A percentile compares a stretch with the other conserved stretches of the same genome.
Conservation (phyloP, 257 asterid genomes). For the Cruciata laevipes region DNA sequence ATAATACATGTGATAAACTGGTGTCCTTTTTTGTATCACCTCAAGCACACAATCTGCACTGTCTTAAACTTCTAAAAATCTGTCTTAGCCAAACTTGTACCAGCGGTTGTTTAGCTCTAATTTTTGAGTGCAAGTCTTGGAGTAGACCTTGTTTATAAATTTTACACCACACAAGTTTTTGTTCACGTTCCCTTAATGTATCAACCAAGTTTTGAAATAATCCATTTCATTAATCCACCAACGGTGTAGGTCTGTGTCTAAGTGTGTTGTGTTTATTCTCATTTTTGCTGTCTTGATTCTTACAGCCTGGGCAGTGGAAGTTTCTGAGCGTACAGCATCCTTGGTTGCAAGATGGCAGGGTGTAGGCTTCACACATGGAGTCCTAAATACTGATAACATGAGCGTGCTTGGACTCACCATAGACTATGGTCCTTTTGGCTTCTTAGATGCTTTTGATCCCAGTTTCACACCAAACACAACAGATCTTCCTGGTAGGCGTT, state of each 20-base stretch:
- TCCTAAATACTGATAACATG: constrained; percentile 97
- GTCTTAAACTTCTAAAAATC: not conserved
- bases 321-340: constrained; percentile 92
- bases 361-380: constrained; percentile 98
- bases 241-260: not conserved
- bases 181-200: not conserved
- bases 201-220: not conserved
- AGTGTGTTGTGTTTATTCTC: not conserved
- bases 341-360: constrained; percentile 95
- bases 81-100: not conserved
- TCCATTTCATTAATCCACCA: not conserved
- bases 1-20: not conserved
- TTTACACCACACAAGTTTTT: not conserved
- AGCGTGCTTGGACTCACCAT: constrained; percentile 90
- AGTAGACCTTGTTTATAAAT: not conserved
- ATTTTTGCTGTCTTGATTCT: constrained; percentile 12
- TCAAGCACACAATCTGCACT: not conserved
- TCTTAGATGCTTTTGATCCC: constrained; percentile 97
- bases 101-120: constrained; percentile 1
- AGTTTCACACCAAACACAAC: constrained; percentile 98
- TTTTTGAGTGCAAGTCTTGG: not conserved
- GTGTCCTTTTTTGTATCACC: not conserved
- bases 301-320: constrained; percentile 98
- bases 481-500: constrained; percentile 97
- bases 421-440: constrained; percentile 98